Percentiles rank a stretch among this genome's conserved stretches.
These are phyloP conservation scores for Ormosia semicastrata DNA, from an alignment of 306 rosid genomes.

Conservation along the genomic window DNA sequence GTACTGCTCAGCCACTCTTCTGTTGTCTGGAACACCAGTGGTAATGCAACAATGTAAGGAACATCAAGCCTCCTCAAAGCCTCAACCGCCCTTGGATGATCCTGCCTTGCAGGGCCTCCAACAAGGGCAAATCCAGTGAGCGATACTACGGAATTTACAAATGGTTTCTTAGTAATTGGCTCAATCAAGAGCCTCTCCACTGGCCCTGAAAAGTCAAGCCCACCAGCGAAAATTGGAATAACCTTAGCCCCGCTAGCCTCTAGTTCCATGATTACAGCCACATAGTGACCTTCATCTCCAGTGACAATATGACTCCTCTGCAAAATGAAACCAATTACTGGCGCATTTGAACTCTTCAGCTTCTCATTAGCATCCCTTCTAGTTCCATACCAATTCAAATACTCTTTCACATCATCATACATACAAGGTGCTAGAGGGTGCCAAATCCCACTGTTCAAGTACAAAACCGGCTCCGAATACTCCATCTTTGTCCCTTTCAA, in stretches of 20 bases:
- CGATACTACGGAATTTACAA: constrained; percentile 73
- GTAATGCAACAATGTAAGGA: constrained; percentile 95
- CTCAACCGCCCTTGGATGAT: constrained; percentile 92
- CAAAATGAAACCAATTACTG: constrained; percentile 69
- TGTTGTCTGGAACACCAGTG: constrained; percentile 95
- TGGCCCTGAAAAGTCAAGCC: constrained; percentile 94
- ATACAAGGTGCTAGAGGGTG: constrained; percentile 98
- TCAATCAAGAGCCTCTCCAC: constrained; percentile 82
- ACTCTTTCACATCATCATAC: constrained; percentile 98
- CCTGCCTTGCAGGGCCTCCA: constrained; percentile 99
- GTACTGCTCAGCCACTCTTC: constrained; percentile 98
- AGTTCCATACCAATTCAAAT: constrained; percentile 92
- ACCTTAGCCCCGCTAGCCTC: constrained; percentile 98
- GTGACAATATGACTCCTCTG: constrained; percentile 99
- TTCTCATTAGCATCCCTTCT: constrained; percentile 88
- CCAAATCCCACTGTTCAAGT: constrained; percentile 87
- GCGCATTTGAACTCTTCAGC: constrained; percentile 68
- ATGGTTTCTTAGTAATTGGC: constrained; percentile 81
- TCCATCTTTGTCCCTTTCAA: constrained; percentile 69
- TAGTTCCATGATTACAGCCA: constrained; percentile 94
- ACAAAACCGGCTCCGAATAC: constrained; percentile 92
- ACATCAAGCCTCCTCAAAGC: constrained; percentile 87
- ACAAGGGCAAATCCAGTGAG: constrained; percentile 97
- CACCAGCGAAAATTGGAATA: constrained; percentile 91
- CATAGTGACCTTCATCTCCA: constrained; percentile 96